These are phyloP conservation scores for Lasiodiplodia citricola DNA, from an alignment of 2,329 filamentous ascomycete genomes.

Conservation along the genomic window DNA sequence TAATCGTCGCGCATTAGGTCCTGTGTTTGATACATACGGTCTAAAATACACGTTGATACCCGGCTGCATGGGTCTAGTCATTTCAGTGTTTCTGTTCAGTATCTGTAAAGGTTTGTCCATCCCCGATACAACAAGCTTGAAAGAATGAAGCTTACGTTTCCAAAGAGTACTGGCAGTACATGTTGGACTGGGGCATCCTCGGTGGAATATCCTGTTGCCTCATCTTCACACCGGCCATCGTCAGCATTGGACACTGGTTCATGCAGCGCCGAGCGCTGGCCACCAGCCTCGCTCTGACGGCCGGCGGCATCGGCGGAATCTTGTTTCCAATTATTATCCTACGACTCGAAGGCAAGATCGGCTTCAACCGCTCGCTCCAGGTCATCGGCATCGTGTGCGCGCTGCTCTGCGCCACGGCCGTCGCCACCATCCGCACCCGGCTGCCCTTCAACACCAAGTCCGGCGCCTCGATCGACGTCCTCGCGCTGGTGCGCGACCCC, in stretches of 20 bases:
- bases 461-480: conserved; percentile 11
- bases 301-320: conserved; percentile 43
- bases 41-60: conserved; percentile 38
- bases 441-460: conserved; percentile 19
- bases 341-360: conserved; percentile 40
- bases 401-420: conserved; percentile 40
- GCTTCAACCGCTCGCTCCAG: conserved; percentile 45
- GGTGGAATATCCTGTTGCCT: conserved; percentile 47
- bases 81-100: conserved; percentile 39
- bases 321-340: conserved; percentile 44
- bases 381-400: conserved; percentile 47
- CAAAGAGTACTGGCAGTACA: conserved; percentile 49
- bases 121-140: too few relatives aligned
- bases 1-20: conserved; percentile 32
- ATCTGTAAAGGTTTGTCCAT: conserved; percentile 33
- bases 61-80: conserved; percentile 38
- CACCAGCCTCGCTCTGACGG: conserved; percentile 47
- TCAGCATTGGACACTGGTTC: conserved; percentile 48
- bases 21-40: conserved; percentile 46
- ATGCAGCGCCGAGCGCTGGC: conserved; percentile 43
- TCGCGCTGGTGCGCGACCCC: conserved; percentile 16
- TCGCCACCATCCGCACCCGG: conserved; percentile 41
- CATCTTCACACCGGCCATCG: conserved; percentile 44
- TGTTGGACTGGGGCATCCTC: conserved; percentile 47
- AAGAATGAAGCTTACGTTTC: conserved; percentile 11